Evolutionary conservation across 2,329 filamentous ascomycete genomes (phyloP).

Genomic region (Cladobotryum mycophilum): DNA sequence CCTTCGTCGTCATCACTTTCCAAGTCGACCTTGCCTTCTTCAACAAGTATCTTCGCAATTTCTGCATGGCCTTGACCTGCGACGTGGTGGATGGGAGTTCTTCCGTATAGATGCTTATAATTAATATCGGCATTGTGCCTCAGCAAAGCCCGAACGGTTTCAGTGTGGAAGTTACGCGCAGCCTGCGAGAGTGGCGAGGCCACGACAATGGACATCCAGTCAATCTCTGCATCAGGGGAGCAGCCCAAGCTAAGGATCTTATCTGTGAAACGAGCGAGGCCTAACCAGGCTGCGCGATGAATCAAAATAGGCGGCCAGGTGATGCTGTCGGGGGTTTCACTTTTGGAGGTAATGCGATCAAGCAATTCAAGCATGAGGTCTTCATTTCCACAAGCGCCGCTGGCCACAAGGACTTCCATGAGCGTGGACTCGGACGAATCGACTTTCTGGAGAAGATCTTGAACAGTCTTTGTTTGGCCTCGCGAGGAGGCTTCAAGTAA

Average conservation of each 20-base stretch:
- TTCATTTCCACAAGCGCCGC: slow-evolving; percentile 6
- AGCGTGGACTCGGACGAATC: slow-evolving; percentile 1
- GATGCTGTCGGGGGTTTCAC: background rate
- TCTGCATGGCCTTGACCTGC: slow-evolving; percentile 7
- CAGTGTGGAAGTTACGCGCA: slow-evolving; percentile 8
- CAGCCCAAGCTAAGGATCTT: slow-evolving; percentile 9
- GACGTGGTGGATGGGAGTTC: slow-evolving; percentile 8
- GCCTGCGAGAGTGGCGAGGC: slow-evolving; percentile 9
- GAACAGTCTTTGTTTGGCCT: slow-evolving; percentile 5
- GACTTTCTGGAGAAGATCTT: background rate
- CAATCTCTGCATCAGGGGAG: background rate
- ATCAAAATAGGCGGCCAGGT: slow-evolving; percentile 7
- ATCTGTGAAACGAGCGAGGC: slow-evolving; percentile 9
- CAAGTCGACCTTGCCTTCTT: slow-evolving; percentile 9
- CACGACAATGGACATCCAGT: slow-evolving; percentile 3
- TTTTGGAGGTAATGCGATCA: slow-evolving; percentile 3
- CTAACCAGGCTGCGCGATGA: slow-evolving; percentile 9
- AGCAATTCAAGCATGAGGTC: slow-evolving; percentile 9
- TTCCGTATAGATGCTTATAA: background rate
- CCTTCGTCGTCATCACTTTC: slow-evolving; percentile 7
- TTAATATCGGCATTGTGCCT: slow-evolving; percentile 7
- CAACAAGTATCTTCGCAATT: slow-evolving; percentile 9
- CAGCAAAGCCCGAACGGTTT: slow-evolving; percentile 5
- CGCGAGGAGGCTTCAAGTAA: slow-evolving; percentile 11
- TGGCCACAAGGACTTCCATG: slow-evolving; percentile 8